A percentile compares a stretch with the other conserved stretches of the same genome.
phyloP scores from a whole-genome alignment of 441 rosid species.

The Pelargonium australe region DNA sequence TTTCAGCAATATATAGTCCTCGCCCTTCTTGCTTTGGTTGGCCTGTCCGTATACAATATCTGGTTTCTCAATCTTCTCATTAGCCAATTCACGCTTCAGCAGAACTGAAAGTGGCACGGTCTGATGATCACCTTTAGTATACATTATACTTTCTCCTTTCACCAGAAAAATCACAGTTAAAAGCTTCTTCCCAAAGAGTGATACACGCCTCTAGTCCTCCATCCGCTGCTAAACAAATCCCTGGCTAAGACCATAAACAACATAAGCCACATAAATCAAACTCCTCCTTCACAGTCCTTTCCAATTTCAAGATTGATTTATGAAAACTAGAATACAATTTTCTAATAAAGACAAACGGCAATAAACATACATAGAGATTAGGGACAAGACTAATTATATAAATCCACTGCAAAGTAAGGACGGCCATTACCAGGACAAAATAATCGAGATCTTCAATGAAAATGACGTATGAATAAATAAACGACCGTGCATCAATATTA shows the following conservation, averaged over 20 bases:
- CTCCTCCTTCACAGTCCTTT: not conserved
- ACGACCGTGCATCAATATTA: not conserved
- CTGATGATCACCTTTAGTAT: slow-evolving; percentile 59
- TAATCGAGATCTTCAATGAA: slow-evolving; percentile 30
- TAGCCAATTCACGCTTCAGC: slow-evolving; percentile 78
- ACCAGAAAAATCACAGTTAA: slow-evolving; percentile 12
- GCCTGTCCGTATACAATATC: slow-evolving; percentile 75
- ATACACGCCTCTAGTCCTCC: slow-evolving; percentile 1
- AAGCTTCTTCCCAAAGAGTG: not conserved
- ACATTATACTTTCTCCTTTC: slow-evolving; percentile 29
- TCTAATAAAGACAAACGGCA: not conserved
- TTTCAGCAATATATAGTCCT: slow-evolving; percentile 72
- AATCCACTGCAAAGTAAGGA: slow-evolving; percentile 1
- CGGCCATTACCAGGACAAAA: slow-evolving; percentile 13
- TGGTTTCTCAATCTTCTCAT: slow-evolving; percentile 71
- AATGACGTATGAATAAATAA: not conserved
- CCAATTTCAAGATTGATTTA: not conserved
- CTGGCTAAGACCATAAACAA: not conserved
- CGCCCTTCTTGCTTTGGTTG: slow-evolving; percentile 95
- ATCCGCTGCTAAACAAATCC: not conserved
- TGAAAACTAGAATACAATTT: not conserved
- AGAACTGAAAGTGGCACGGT: slow-evolving; percentile 89
- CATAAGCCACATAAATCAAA: not conserved
- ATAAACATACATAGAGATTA: not conserved
- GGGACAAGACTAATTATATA: not conserved